Percentiles rank a stretch among this genome's conserved stretches.
phyloP scores from a whole-genome alignment of 1,139 yeast genomes.

The Geotrichum restrictum region DNA sequence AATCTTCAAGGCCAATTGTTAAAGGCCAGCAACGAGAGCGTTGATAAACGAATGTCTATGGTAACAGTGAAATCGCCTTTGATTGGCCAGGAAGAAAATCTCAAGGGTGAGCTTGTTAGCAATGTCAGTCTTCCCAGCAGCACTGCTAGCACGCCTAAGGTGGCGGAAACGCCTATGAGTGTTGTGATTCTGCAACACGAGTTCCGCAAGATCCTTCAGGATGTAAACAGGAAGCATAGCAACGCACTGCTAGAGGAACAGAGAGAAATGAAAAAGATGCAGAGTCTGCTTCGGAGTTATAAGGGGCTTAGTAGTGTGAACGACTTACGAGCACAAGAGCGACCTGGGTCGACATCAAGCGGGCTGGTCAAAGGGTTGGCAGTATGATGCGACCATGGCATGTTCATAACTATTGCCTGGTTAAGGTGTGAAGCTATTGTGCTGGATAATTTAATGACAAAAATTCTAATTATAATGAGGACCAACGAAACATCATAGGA shows the following conservation, averaged over 20 bases:
- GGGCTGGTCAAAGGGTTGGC: not conserved
- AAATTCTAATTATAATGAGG: no score
- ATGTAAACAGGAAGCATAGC: conserved; percentile 60
- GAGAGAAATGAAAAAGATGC: conserved; percentile 51
- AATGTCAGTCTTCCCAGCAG: not conserved
- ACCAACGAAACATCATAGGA: no score
- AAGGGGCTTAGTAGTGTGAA: conserved; percentile 6
- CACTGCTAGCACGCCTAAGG: not conserved
- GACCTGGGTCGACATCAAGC: not conserved
- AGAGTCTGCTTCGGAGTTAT: conserved; percentile 37
- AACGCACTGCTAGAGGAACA: conserved; percentile 56
- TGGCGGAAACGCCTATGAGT: conserved; percentile 26
- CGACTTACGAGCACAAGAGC: not conserved
- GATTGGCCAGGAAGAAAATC: conserved; percentile 2
- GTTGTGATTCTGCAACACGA: conserved; percentile 55
- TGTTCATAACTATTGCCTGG: no score
- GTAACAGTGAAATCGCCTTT: conserved; percentile 16
- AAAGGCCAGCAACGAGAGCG: conserved; percentile 23
- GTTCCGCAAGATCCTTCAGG: conserved; percentile 63
- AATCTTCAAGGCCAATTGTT: conserved; percentile 30
- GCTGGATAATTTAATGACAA: not conserved
- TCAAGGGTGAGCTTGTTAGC: not conserved
- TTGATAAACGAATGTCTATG: conserved; percentile 32
- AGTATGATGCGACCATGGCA: not conserved
- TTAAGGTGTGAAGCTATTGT: not conserved